Conservation (phyloP, 108 stramenopile genomes). For the Fragilaria radians region DNA sequence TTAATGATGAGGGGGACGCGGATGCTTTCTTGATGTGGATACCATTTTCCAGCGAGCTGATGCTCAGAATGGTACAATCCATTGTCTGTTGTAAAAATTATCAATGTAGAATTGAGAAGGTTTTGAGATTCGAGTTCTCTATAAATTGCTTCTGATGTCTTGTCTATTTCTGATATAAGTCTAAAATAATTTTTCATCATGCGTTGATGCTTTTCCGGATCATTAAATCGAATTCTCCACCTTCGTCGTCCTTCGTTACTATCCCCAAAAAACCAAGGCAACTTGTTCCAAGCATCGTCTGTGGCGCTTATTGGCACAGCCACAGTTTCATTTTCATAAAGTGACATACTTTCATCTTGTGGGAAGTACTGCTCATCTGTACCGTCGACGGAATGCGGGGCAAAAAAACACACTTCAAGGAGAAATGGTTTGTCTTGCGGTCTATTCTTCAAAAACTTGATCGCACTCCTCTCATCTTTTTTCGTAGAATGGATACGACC, state of each 20-base stretch:
- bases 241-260: constrained; percentile 63
- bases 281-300: constrained; percentile 17
- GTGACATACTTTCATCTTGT: constrained; percentile 29
- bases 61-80: constrained; percentile 68
- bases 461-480: constrained; percentile 49
- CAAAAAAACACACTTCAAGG: constrained; percentile 75
- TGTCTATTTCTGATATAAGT: constrained; percentile 77
- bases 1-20: constrained; percentile 71
- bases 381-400: constrained; percentile 60
- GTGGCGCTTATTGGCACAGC: constrained; percentile 42
- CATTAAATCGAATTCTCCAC: constrained; percentile 54
- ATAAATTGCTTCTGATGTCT: neutral
- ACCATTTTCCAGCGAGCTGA: constrained; percentile 56
- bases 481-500: constrained; percentile 45
- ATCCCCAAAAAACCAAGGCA: constrained; percentile 42
- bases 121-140: constrained; percentile 43
- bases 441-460: constrained; percentile 46
- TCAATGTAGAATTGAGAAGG: constrained; percentile 50
- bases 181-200: constrained; percentile 77
- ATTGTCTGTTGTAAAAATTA: constrained; percentile 84
- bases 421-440: constrained; percentile 56
- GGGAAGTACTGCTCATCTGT: constrained; percentile 42
- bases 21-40: constrained; percentile 67
- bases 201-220: constrained; percentile 43
- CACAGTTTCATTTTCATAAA: constrained; percentile 43